Evolutionary conservation across 2,329 filamentous ascomycete genomes (phyloP).

Genomic region (Thielaviopsis musarum): DNA sequence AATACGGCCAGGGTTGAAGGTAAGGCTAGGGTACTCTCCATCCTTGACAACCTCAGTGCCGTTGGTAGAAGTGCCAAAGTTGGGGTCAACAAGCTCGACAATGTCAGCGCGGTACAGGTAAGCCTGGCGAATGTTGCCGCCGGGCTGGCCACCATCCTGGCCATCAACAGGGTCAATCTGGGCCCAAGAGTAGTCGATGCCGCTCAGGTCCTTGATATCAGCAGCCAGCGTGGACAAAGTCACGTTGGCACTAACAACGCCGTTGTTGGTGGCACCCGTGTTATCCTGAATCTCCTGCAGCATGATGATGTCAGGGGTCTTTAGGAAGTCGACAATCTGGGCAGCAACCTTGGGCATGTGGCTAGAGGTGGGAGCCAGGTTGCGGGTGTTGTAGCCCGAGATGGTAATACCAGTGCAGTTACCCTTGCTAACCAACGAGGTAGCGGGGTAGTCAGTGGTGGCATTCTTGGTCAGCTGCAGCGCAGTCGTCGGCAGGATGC

Average conservation of each 20-base stretch:
- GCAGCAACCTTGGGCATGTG: slow-evolving; percentile 41
- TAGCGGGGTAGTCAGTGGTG: slow-evolving; percentile 30
- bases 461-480: slow-evolving; percentile 30
- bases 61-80: slow-evolving; percentile 35
- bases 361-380: slow-evolving; percentile 38
- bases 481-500: slow-evolving; percentile 45
- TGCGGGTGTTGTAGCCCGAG: slow-evolving; percentile 55
- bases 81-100: slow-evolving; percentile 41
- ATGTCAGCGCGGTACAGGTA: slow-evolving; percentile 50
- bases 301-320: slow-evolving; percentile 47
- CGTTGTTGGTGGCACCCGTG: slow-evolving; percentile 43
- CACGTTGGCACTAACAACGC: slow-evolving; percentile 35
- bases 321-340: slow-evolving; percentile 48
- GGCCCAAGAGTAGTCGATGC: slow-evolving; percentile 40
- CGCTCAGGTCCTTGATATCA: slow-evolving; percentile 32
- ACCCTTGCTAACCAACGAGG: slow-evolving; percentile 35
- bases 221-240: slow-evolving; percentile 39
- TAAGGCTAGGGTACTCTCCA: slow-evolving; percentile 30
- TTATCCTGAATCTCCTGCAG: slow-evolving; percentile 57
- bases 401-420: slow-evolving; percentile 45
- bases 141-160: slow-evolving; percentile 47
- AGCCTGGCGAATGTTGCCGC: slow-evolving; percentile 54
- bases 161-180: slow-evolving; percentile 43
- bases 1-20: slow-evolving; percentile 52
- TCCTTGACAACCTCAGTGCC: slow-evolving; percentile 40